Evolutionary conservation across 495 filamentous ascomycete genomes (phyloP).

Genomic region (Eremomyces bilateralis): DNA sequence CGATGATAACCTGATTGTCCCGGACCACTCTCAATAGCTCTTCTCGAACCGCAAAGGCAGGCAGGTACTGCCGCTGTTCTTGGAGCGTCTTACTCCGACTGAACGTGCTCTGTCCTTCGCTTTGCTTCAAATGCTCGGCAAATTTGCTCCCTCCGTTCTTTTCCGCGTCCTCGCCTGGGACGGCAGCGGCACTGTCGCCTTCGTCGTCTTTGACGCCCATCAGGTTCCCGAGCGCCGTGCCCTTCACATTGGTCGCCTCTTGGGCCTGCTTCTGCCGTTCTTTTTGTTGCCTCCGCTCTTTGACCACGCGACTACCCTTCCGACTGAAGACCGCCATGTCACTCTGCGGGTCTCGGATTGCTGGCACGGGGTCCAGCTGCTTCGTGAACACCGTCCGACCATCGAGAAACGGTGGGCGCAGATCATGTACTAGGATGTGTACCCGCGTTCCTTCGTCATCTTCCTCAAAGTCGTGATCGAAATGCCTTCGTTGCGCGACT

Average conservation of each 20-base stretch:
- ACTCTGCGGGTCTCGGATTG: constrained; percentile 82
- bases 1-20: constrained; percentile 92
- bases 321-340: constrained; percentile 98
- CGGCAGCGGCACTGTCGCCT: constrained; percentile 63
- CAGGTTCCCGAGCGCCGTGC: constrained; percentile 78
- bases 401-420: constrained; percentile 89
- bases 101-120: constrained; percentile 73
- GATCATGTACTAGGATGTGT: constrained; percentile 81
- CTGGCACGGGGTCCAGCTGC: constrained; percentile 86
- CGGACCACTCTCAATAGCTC: constrained; percentile 85
- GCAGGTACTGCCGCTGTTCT: constrained; percentile 86
- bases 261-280: constrained; percentile 91
- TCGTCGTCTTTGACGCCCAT: constrained; percentile 94
- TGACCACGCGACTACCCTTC: constrained; percentile 85
- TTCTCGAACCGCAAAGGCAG: constrained; percentile 92
- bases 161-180: constrained; percentile 45
- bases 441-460: constrained; percentile 81
- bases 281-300: constrained; percentile 72
- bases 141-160: constrained; percentile 59
- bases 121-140: constrained; percentile 72
- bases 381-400: constrained; percentile 92
- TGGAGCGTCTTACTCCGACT: constrained; percentile 75
- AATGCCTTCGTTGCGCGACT: constrained; percentile 73
- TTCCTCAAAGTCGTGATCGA: constrained; percentile 62
- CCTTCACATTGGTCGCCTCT: constrained; percentile 81